Base-by-base conservation (phyloP, 768 basidiomycete species). In the Dendrothele bispora region DNA sequence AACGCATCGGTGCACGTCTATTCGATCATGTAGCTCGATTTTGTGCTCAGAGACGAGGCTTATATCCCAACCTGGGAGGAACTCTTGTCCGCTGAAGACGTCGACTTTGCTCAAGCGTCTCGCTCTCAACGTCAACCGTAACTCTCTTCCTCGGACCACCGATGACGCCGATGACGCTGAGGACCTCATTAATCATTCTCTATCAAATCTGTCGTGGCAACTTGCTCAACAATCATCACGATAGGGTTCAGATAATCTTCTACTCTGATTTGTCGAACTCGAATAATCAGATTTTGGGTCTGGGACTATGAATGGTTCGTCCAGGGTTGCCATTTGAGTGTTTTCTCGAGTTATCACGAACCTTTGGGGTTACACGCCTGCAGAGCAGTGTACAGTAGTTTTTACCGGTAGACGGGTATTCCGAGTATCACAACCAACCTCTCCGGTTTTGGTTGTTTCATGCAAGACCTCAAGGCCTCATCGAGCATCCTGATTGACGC, bases 301-400 rank as follows among this genome's bases (percentile, higher is more conserved):
- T 99, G 50, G n/a, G 97, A 99, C 63, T 99, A 99, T 64, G 97
- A 99, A 67, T 97, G 98, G 69, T 99, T 99, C 61, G 97, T 98
- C 29, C 77, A 97, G 54, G 97, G 97, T 1, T 98, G 95, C 62
- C 97, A 99, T 73, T 72, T 99, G 40, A 97, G 97, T 39, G 95
- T 99, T 32, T 99, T 99, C 80, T 95, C 97, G 2, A 91, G 88
- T 55, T 98, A 98, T 62, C 97, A 97, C 63, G 91, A 95, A 69
- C 92, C 92, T 3, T n/a, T 93, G 91, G 91, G 91, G 91, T 0
- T 97, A 97, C 62, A 97, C 93, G 1, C 95, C 95, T 1, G 95
- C 95, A 1, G 95, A 98, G 26, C 34, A 25, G 10, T 17, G 37
- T 28, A 24, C 50, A 35, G 41, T 3, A 39, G n/a, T n/a, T 21